Percentiles rank a stretch among this genome's conserved stretches.
Evolutionary conservation across 176 grass and related monocot genomes (phyloP).

Genomic region (Panicum miliaceum): DNA sequence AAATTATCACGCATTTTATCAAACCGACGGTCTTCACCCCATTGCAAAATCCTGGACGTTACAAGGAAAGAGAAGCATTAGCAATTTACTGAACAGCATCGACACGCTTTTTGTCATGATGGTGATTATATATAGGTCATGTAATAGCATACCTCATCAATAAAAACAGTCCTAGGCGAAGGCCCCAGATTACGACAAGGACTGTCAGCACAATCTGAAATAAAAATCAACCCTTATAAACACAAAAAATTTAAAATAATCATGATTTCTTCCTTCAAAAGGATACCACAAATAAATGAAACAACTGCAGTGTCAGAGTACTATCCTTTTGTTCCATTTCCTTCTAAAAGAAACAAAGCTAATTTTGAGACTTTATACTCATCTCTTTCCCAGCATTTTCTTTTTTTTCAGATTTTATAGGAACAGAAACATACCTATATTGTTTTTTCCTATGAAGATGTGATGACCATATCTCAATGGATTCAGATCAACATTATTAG

Average conservation of each 20-base stretch:
- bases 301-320: neutral
- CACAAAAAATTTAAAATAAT: neutral
- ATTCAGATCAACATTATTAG: neutral
- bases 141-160: constrained; percentile 74
- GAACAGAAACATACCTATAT: neutral
- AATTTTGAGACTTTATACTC: neutral
- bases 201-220: constrained; percentile 82
- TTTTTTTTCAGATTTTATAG: neutral
- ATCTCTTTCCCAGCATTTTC: constrained; percentile 12
- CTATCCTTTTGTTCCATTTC: neutral
- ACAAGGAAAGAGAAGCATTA: constrained; percentile 34
- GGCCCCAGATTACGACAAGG: constrained; percentile 80
- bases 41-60: constrained; percentile 74
- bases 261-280: constrained; percentile 16
- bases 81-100: neutral
- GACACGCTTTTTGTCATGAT: neutral
- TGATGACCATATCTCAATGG: neutral
- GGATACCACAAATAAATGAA: neutral
- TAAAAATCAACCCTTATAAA: constrained; percentile 42
- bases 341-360: neutral
- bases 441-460: neutral
- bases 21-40: constrained; percentile 88
- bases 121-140: neutral
- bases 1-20: constrained; percentile 87
- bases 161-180: constrained; percentile 82